phyloP scores from a whole-genome alignment of 352 stramenopile species.

The Saprolegnia parasitica region DNA sequence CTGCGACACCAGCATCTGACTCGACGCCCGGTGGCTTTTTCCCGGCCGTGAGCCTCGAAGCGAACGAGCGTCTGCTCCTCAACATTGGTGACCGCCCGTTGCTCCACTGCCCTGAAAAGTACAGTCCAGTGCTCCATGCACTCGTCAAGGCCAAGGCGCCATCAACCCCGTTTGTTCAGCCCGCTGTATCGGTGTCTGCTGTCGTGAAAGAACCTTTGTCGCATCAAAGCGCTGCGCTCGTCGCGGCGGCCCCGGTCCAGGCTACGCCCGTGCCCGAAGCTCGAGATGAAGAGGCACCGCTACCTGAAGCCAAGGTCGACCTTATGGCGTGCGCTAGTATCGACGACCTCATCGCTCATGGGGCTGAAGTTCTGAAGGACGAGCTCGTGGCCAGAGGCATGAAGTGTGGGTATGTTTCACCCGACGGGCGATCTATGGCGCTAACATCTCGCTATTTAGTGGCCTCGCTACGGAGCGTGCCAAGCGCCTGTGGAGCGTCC shows the following conservation, averaged over 20 bases:
- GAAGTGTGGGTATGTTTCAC: constrained; percentile 90
- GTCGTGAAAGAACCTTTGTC: too few relatives aligned
- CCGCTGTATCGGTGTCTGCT: too few relatives aligned
- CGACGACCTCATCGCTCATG: constrained; percentile 78
- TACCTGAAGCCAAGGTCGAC: constrained; percentile 29
- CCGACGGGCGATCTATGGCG: constrained; percentile 10
- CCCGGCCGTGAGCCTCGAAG: constrained; percentile 78
- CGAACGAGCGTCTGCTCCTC: constrained; percentile 71
- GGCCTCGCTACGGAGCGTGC: constrained; percentile 90
- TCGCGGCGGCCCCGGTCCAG: too few relatives aligned
- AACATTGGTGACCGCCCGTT: constrained; percentile 81
- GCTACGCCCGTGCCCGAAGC: constrained; percentile 6
- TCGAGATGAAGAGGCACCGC: constrained; percentile 10
- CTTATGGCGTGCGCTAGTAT: constrained; percentile 51
- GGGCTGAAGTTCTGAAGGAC: constrained; percentile 88
- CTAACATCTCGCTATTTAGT: constrained; percentile 32
- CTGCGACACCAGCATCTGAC: not conserved
- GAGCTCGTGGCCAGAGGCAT: constrained; percentile 88
- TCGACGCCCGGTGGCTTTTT: constrained; percentile 45
- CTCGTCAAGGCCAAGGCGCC: constrained; percentile 30
- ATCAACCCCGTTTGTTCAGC: not conserved
- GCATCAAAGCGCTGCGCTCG: too few relatives aligned
- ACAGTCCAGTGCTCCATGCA: constrained; percentile 44
- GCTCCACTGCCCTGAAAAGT: constrained; percentile 45
- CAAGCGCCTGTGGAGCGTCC: constrained; percentile 87